phyloP scores from a whole-genome alignment of 2,329 filamentous ascomycete genomes.

The Fusarium sp. region DNA sequence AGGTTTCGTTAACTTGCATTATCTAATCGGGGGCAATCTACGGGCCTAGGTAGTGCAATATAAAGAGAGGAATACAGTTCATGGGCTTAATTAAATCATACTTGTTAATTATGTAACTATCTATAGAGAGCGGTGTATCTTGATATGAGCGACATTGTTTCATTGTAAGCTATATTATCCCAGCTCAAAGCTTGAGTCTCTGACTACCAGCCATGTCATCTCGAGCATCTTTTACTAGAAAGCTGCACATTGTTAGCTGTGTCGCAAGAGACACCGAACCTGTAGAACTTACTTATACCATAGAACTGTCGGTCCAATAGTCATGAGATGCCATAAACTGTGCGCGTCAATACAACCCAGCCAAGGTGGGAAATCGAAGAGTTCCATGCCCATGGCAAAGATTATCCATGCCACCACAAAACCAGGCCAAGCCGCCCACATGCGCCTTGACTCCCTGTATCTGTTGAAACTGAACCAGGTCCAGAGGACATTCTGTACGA shows the following conservation, averaged over 20 bases:
- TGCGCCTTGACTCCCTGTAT: conserved; percentile 75
- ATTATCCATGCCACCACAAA: conserved; percentile 92
- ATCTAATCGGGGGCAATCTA: too few species aligned
- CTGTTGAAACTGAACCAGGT: conserved; percentile 80
- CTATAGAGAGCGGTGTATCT: background rate
- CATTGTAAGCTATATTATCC: background rate
- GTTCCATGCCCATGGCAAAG: conserved; percentile 92
- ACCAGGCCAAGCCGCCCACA: conserved; percentile 90
- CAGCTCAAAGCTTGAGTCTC: conserved; percentile 70
- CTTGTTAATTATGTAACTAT: background rate
- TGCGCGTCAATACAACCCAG: conserved; percentile 89
- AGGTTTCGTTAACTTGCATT: too few species aligned
- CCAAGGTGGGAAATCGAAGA: conserved; percentile 92
- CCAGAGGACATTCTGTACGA: conserved; percentile 87
- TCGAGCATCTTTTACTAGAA: conserved; percentile 84
- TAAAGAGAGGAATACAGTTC: too few species aligned
- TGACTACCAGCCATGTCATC: conserved; percentile 78
- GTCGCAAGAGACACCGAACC: background rate
- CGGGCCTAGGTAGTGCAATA: too few species aligned
- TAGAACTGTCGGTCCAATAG: conserved; percentile 85
- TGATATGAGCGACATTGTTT: background rate
- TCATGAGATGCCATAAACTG: conserved; percentile 94
- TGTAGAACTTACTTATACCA: conserved; percentile 90
- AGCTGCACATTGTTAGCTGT: conserved; percentile 64
- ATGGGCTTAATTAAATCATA: background rate